Percentiles rank a stretch among this genome's conserved stretches.
These are phyloP conservation scores for Talaromyces sp. DNA, from an alignment of 2,329 filamentous ascomycete genomes.

Conservation along the genomic window DNA sequence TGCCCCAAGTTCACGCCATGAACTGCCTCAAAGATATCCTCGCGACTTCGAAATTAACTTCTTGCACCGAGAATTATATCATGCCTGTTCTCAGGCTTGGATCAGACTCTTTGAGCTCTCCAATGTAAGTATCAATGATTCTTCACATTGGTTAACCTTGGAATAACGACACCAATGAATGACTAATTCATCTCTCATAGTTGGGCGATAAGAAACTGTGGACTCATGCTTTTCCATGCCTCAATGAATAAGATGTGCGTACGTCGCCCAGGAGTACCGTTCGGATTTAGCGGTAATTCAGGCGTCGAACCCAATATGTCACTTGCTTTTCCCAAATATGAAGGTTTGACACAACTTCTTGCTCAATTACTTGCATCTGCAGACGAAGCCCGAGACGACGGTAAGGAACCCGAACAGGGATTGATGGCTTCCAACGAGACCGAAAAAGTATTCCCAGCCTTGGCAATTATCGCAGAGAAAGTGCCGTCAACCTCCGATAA, in stretches of 20 bases:
- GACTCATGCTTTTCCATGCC: slow-evolving; percentile 81
- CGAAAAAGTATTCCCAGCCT: slow-evolving; percentile 44
- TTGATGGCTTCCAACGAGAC: slow-evolving; percentile 29
- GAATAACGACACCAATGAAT: slow-evolving; percentile 19
- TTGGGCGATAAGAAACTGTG: slow-evolving; percentile 94
- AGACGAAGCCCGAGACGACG: slow-evolving; percentile 19
- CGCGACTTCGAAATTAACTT: slow-evolving; percentile 72
- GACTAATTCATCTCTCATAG: slow-evolving; percentile 36
- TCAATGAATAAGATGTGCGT: slow-evolving; percentile 65
- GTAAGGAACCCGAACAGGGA: slow-evolving; percentile 26
- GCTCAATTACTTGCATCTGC: slow-evolving; percentile 33
- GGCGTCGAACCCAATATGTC: slow-evolving; percentile 42
- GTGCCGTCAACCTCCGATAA: slow-evolving; percentile 34
- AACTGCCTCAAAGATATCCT: slow-evolving; percentile 94
- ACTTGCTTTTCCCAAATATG: slow-evolving; percentile 41
- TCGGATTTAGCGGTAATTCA: slow-evolving; percentile 49
- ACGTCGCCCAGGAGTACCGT: slow-evolving; percentile 37
- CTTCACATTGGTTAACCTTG: background rate
- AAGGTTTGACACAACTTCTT: slow-evolving; percentile 36
- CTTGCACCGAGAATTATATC: slow-evolving; percentile 69
- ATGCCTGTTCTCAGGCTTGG: slow-evolving; percentile 74
- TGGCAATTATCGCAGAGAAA: slow-evolving; percentile 47
- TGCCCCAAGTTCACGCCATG: slow-evolving; percentile 90
- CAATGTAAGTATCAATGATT: slow-evolving; percentile 55
- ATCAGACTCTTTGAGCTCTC: slow-evolving; percentile 71